These are phyloP conservation scores for Aspergillus sp. DNA, from an alignment of 2,329 filamentous ascomycete genomes.

Conservation along the genomic window DNA sequence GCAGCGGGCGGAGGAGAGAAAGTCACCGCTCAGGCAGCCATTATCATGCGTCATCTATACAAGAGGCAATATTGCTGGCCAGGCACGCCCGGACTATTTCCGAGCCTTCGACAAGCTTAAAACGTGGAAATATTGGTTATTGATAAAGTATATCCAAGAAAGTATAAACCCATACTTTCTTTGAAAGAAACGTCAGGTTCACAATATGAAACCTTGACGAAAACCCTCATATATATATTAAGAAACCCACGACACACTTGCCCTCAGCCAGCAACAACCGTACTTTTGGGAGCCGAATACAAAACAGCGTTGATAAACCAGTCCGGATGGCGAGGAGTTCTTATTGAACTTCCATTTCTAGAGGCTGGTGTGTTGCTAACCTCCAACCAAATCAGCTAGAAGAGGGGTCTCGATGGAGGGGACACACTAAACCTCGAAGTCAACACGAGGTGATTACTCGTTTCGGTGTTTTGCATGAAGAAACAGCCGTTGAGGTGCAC, in stretches of 20 bases:
- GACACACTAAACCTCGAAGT: background rate
- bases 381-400: background rate
- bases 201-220: too few relatives aligned
- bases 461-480: constrained; percentile 1
- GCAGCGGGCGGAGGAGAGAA: constrained; percentile 13
- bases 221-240: background rate
- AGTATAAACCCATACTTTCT: background rate
- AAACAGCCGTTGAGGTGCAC: background rate
- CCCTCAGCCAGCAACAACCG: background rate
- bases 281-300: background rate
- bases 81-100: background rate
- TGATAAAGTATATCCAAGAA: background rate
- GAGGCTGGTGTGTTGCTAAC: background rate
- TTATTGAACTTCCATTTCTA: background rate
- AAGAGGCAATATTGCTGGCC: constrained; percentile 27
- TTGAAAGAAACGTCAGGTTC: background rate
- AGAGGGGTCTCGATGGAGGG: background rate
- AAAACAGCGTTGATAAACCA: background rate
- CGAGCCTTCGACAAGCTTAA: background rate
- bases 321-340: background rate
- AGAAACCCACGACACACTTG: background rate
- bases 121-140: background rate
- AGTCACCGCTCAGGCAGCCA: constrained; percentile 8
- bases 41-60: constrained; percentile 23
- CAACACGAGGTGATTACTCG: background rate